These are phyloP conservation scores for Rhytidhysteron rufulum DNA, from an alignment of 2,329 filamentous ascomycete species.

Conservation along the genomic window DNA sequence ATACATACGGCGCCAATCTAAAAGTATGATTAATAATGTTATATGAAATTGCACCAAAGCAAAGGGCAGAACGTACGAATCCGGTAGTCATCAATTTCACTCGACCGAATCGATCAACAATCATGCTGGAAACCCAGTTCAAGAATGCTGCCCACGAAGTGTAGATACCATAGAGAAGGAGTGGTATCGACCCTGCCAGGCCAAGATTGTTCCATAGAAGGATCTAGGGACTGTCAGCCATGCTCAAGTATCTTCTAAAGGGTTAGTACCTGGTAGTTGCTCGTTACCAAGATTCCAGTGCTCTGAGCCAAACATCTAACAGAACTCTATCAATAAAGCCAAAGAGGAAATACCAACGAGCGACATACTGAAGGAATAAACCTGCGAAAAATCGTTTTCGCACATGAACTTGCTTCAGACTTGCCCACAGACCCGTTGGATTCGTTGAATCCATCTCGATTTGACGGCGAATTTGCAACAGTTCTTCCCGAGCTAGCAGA, in stretches of 20 bases:
- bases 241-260: slow-evolving; percentile 17
- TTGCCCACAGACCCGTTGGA: slow-evolving; percentile 16
- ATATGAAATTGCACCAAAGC: slow-evolving; percentile 2
- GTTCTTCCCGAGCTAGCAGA: slow-evolving; percentile 18
- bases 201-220: slow-evolving; percentile 22
- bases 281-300: too few relatives aligned
- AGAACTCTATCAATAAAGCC: too few relatives aligned
- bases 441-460: slow-evolving; percentile 19
- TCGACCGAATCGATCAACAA: slow-evolving; percentile 18
- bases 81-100: slow-evolving; percentile 8
- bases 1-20: slow-evolving; percentile 17
- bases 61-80: neutral
- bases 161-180: slow-evolving; percentile 23
- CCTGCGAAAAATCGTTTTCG: slow-evolving; percentile 18
- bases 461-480: slow-evolving; percentile 20
- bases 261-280: too few relatives aligned
- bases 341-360: too few relatives aligned
- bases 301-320: too few relatives aligned
- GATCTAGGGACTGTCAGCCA: slow-evolving; percentile 24
- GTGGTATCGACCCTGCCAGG: slow-evolving; percentile 14
- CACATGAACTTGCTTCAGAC: slow-evolving; percentile 15
- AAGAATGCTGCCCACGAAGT: slow-evolving; percentile 20
- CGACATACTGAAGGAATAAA: slow-evolving; percentile 21
- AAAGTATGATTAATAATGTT: slow-evolving; percentile 16
- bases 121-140: slow-evolving; percentile 18